Conservation (phyloP, 306 rosid genomes). For the Prunus persica region Prunus_persica_NCBIv2 NC_034009.1:38526501-38527000, state of each 20-base stretch:
- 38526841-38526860: background rate
- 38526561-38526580: fast-evolving
- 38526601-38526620: fast-evolving
- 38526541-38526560: too few relatives aligned
- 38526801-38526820: background rate
- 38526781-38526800: too few relatives aligned
- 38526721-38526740: too few relatives aligned
- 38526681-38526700: too few relatives aligned
- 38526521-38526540: fast-evolving
- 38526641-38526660: too few relatives aligned
- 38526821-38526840: background rate
- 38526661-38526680: too few relatives aligned
- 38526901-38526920: background rate
- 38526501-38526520: too few relatives aligned
- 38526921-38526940: background rate
- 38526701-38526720: too few relatives aligned
- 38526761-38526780: too few relatives aligned
- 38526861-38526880: background rate
- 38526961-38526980: background rate
- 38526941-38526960: background rate
- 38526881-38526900: background rate
- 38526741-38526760: too few relatives aligned
- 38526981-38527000: background rate
- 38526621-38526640: fast-evolving
- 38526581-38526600: too few relatives aligned